Evolutionary conservation across 768 basidiomycete genomes (phyloP).

Genomic region (Suillus sp.): DNA sequence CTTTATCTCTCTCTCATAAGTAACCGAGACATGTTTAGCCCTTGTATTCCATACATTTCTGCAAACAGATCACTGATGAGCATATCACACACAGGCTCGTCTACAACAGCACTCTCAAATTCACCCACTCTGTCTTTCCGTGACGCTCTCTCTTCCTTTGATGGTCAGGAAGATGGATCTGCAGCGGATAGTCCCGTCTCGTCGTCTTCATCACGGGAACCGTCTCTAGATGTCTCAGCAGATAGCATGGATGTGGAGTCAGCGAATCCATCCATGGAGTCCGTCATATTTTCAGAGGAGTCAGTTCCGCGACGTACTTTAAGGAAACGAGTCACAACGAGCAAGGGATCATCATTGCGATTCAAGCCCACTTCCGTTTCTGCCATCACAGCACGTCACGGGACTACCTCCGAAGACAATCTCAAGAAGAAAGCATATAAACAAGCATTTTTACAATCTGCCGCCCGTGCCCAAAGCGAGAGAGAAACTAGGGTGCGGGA

Average conservation of each 20-base stretch:
- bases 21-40: not conserved
- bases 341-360: conserved; percentile 30
- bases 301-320: conserved; percentile 29
- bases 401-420: conserved; percentile 29
- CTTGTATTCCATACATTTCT: not conserved
- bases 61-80: conserved; percentile 7
- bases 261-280: conserved; percentile 29
- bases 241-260: conserved; percentile 30
- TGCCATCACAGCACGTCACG: conserved; percentile 28
- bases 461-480: conserved; percentile 29
- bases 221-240: conserved; percentile 28
- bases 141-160: conserved; percentile 34
- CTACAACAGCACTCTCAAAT: conserved; percentile 22
- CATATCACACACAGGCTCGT: conserved; percentile 19
- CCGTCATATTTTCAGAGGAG: conserved; percentile 27
- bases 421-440: conserved; percentile 31
- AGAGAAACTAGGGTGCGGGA: conserved; percentile 35
- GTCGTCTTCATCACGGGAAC: conserved; percentile 35
- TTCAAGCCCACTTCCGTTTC: conserved; percentile 27
- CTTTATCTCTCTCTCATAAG: not conserved
- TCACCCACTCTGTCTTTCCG: conserved; percentile 36
- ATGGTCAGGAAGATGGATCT: conserved; percentile 32
- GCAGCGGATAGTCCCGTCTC: conserved; percentile 33
- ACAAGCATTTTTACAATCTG: conserved; percentile 21
- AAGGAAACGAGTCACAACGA: conserved; percentile 22